phyloP scores from a whole-genome alignment of 2,329 filamentous ascomycete genomes.

The Ophiocordyceps camponoti-floridani region DNA sequence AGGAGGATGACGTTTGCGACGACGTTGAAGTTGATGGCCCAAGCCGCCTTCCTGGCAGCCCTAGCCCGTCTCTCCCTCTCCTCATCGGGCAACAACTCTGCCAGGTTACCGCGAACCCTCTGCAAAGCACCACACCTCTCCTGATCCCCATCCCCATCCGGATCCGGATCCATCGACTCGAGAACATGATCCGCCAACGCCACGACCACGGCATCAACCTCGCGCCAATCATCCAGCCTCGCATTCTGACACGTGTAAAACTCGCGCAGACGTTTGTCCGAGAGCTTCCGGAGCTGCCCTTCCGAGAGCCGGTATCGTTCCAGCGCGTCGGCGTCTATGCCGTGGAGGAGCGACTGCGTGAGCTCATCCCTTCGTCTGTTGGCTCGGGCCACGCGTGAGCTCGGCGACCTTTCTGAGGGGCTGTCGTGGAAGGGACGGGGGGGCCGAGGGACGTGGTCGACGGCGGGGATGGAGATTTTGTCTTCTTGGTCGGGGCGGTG shows the following conservation, averaged over 20 bases:
- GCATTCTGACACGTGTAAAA: conserved; percentile 15
- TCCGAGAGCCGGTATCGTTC: conserved; percentile 13
- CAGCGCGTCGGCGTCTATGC: conserved; percentile 10
- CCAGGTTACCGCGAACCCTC: conserved; percentile 11
- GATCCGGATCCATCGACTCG: conserved; percentile 16
- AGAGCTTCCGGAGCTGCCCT: conserved; percentile 10
- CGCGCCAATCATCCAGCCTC: conserved; percentile 15
- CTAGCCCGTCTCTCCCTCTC: conserved; percentile 10
- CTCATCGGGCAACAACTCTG: conserved; percentile 13
- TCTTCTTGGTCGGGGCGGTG: not conserved
- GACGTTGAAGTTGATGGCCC: conserved; percentile 73
- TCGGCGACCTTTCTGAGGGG: not conserved
- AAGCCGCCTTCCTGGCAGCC: conserved; percentile 7
- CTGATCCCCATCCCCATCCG: conserved; percentile 14
- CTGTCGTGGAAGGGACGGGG: too few relatives aligned
- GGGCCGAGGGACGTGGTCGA: too few relatives aligned
- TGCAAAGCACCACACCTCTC: conserved; percentile 13
- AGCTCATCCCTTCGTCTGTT: conserved; percentile 13
- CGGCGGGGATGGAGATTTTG: not conserved
- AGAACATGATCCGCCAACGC: conserved; percentile 15
- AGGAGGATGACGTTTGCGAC: conserved; percentile 57
- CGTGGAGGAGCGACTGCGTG: conserved; percentile 11
- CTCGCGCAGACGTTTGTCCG: conserved; percentile 10
- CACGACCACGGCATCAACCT: conserved; percentile 15
- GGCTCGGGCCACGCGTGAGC: conserved; percentile 2